Evolutionary conservation across 108 stramenopile species (phyloP), one percentile per base, ranked within the genome.

Genomic region (Stephanodiscus triporus): DNA sequence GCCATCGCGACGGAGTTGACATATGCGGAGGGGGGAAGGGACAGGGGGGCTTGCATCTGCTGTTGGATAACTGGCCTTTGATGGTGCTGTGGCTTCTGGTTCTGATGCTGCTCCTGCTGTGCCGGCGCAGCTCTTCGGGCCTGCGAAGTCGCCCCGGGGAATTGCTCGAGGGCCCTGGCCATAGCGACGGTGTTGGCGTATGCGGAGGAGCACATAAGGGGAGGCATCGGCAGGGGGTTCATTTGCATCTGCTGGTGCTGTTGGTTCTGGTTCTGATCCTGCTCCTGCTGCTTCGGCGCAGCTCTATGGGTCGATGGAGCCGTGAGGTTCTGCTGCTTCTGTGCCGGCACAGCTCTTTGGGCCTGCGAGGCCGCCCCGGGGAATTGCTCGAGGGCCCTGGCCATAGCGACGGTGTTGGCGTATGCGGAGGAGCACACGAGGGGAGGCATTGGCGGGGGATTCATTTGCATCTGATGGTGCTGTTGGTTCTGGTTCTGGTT

Each of bases 161-260:
- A 72, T 48, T 72, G 71, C n/a, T 72, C 71, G 2, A 72, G 32
- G 30, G 71, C 71, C 71, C 49, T 72, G 19, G 71, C 71, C 71
- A 72, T 50, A 0, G 62, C 71, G 45, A 34, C 49, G 34, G 49
- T 13, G 40, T 40, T 53, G 51, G 4, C 30, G 27, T 14, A 57
- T 17, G 17, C 14, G 4, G 56, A 17, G 6, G 56, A 4, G n/a
- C n/a, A n/a, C n/a, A n/a, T n/a, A n/a, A n/a, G n/a, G n/a, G n/a
- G n/a, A 30, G 53, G 20, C 24, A 23, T 16, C 2, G 26, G 53
- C 32, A 16, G 32, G 54, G 22, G 61, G 14, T 0, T 34, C 32
- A 34, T 45, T 17, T 13, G 43, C 43, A 16, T 45, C 43, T 17
- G 43, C n/a, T 8, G 32, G 37, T 34, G 61, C 1, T 45, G 43